Evolutionary conservation across 2,329 filamentous ascomycete species (phyloP).

Genomic region (Berkeleyomyces basicola): DNA sequence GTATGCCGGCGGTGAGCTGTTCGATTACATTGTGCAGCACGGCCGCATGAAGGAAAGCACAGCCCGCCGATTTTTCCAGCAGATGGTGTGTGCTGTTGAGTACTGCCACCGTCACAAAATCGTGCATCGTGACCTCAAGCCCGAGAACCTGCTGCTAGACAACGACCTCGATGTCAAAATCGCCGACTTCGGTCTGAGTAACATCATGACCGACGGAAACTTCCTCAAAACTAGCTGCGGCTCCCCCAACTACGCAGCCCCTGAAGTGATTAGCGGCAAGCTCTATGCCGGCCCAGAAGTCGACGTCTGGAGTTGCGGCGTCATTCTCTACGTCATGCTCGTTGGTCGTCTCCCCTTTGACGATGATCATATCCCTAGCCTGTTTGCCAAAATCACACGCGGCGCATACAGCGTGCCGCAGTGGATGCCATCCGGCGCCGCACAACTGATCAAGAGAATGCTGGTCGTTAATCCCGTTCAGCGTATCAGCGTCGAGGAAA

Average conservation of each 20-base stretch:
- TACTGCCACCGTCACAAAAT: constrained; percentile 99
- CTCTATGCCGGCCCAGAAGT: constrained; percentile 94
- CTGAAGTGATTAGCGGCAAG: constrained; percentile 95
- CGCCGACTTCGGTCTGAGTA: constrained; percentile 94
- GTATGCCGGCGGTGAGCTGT: constrained; percentile 89
- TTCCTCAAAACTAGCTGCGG: constrained; percentile 98
- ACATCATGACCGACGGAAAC: constrained; percentile 99
- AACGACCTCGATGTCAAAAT: constrained; percentile 97
- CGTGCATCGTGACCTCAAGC: constrained; percentile 92
- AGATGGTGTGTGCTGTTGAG: constrained; percentile 96
- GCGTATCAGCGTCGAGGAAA: constrained; percentile 84
- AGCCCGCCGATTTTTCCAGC: constrained; percentile 96
- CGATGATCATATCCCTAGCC: constrained; percentile 91
- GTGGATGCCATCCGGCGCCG: constrained; percentile 76
- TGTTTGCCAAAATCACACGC: constrained; percentile 95
- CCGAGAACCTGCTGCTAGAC: constrained; percentile 89
- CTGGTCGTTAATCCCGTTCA: constrained; percentile 89
- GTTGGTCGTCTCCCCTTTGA: constrained; percentile 83
- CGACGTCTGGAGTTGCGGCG: constrained; percentile 93
- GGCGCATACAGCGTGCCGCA: constrained; percentile 84
- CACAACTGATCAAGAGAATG: constrained; percentile 76
- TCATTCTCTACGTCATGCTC: constrained; percentile 72
- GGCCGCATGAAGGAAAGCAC: constrained; percentile 81
- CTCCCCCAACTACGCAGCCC: constrained; percentile 94
- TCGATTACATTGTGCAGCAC: constrained; percentile 94